Conservation (phyloP, 106 monocot species). For the Iris macrosiphon region DNA sequence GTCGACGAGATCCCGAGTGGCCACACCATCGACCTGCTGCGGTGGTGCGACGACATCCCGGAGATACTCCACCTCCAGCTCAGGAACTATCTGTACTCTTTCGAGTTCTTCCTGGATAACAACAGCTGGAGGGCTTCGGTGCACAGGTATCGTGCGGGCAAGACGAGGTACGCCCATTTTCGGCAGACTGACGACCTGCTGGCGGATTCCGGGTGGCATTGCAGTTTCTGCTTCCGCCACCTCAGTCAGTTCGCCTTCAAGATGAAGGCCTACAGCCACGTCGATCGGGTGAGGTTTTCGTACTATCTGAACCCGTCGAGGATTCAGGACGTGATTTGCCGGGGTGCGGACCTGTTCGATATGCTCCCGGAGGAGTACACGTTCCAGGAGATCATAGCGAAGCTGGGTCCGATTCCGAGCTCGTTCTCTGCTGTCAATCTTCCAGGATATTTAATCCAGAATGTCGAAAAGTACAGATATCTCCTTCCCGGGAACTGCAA, state of each 20-base stretch:
- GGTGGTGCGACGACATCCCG: slow-evolving; percentile 86
- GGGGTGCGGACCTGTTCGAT: slow-evolving; percentile 76
- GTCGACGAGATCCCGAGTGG: slow-evolving; percentile 93
- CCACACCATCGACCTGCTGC: slow-evolving; percentile 73
- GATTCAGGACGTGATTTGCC: slow-evolving; percentile 81
- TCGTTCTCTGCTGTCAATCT: slow-evolving; percentile 64
- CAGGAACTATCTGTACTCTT: slow-evolving; percentile 82
- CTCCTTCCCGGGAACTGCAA: slow-evolving; percentile 75
- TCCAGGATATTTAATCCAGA: slow-evolving; percentile 51
- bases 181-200: slow-evolving; percentile 69
- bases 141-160: slow-evolving; percentile 50
- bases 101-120: slow-evolving; percentile 68
- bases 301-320: slow-evolving; percentile 59
- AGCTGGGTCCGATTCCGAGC: slow-evolving; percentile 73
- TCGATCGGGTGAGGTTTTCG: slow-evolving; percentile 59
- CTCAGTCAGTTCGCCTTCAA: slow-evolving; percentile 78
- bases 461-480: slow-evolving; percentile 47
- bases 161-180: slow-evolving; percentile 80
- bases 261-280: slow-evolving; percentile 93
- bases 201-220: slow-evolving; percentile 89
- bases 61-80: slow-evolving; percentile 70
- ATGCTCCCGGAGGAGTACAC: slow-evolving; percentile 96
- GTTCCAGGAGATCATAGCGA: slow-evolving; percentile 71
- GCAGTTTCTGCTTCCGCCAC: slow-evolving; percentile 83
- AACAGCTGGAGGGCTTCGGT: slow-evolving; percentile 92